These are phyloP conservation scores for Tuber calosporum DNA, from an alignment of 495 filamentous ascomycete genomes.

Conservation along the genomic window DNA sequence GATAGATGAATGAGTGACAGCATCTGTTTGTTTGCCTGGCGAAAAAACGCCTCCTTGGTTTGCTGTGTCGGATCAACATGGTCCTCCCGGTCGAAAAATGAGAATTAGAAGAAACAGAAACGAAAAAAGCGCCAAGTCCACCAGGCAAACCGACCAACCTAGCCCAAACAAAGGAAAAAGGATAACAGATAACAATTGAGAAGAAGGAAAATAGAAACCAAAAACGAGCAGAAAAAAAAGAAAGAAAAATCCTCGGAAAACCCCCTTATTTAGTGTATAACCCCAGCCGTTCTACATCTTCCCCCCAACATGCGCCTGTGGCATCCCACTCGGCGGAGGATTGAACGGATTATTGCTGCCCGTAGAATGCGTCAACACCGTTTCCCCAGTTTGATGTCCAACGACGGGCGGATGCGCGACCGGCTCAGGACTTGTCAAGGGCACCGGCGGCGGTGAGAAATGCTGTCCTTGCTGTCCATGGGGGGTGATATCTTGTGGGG, in stretches of 20 bases:
- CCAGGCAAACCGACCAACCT: not conserved
- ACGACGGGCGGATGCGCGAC: not conserved
- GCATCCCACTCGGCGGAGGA: not conserved
- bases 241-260: not conserved
- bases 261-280: not conserved
- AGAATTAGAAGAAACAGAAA: not conserved
- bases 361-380: not conserved
- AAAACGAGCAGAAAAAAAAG: not conserved
- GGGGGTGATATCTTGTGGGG: not conserved
- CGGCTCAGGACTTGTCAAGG: not conserved
- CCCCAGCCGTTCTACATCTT: not conserved
- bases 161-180: not conserved
- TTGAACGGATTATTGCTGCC: not conserved
- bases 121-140: not conserved
- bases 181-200: not conserved
- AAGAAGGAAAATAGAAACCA: not conserved
- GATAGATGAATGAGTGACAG: not conserved
- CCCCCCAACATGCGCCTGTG: not conserved
- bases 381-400: slow-evolving; percentile 3
- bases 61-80: not conserved
- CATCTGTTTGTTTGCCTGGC: not conserved
- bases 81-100: not conserved
- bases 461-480: not conserved
- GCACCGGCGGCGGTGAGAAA: not conserved
- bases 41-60: not conserved